Conservation (phyloP, 164 flowering plant genomes). For the Chimonanthus salicifolius region DNA sequence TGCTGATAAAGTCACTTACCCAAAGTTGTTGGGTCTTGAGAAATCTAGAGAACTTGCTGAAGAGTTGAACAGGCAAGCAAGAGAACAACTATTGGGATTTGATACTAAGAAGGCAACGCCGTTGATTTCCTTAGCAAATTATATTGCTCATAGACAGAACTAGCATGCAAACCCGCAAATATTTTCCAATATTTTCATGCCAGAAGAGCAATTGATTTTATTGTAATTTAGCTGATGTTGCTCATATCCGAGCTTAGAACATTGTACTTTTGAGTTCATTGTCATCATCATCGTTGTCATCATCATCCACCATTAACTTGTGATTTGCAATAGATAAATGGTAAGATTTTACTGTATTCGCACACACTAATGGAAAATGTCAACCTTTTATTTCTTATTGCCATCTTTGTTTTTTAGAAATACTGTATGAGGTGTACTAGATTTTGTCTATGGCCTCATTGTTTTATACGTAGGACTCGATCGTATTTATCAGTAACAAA, state of each 20-base stretch:
- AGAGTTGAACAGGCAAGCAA: constrained; percentile 43
- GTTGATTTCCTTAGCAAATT: constrained; percentile 55
- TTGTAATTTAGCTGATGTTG: constrained; percentile 5
- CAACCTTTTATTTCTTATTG: no score
- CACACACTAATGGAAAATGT: no score
- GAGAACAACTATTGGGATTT: constrained; percentile 37
- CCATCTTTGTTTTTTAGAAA: no score
- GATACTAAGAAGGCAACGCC: constrained; percentile 55
- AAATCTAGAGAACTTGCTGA: constrained; percentile 50
- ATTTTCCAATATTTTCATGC: background rate
- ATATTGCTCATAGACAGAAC: constrained; percentile 57
- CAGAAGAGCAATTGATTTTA: background rate
- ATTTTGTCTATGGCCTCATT: no score
- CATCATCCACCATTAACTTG: no score
- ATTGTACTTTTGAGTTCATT: no score
- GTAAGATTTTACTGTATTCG: no score
- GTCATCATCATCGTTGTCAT: no score
- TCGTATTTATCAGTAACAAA: no score
- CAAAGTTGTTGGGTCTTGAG: constrained; percentile 56
- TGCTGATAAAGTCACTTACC: constrained; percentile 56
- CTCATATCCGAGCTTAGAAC: background rate
- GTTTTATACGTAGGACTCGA: no score
- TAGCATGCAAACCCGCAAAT: background rate
- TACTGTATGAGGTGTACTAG: no score
- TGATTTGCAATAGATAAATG: no score